Base-by-base conservation (phyloP, 108 stramenopile genomes). In the Cyclotella atomus region DNA sequence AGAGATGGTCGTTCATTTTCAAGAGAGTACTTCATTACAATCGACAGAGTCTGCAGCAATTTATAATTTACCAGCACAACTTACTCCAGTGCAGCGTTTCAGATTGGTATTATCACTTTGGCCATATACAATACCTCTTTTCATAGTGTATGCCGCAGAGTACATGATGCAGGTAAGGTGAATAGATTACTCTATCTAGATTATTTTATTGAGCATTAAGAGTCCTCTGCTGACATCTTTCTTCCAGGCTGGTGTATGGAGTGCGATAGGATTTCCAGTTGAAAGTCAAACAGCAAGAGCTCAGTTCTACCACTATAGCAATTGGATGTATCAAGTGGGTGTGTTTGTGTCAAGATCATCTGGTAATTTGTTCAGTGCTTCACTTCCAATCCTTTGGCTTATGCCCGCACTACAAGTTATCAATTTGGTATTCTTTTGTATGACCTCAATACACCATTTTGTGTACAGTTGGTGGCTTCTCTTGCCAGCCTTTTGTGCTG, bases 191-290 rank as follows among this genome's bases (percentile, higher is more conserved):
- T 36, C 14, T 10, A n/a, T 15, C 38, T 12, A 0, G n/a, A 17
- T 19, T 15, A 20, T n/a, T 14, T 8, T 61, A 17, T n/a, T 3
- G 23, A 10, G n/a, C n/a, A n/a, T n/a, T n/a, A n/a, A n/a, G n/a
- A n/a, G n/a, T n/a, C n/a, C n/a, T n/a, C n/a, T n/a, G n/a, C n/a
- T n/a, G n/a, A n/a, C n/a, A n/a, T n/a, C n/a, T n/a, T n/a, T n/a
- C n/a, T n/a, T n/a, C 24, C 20, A 57, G 63, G 71, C 85, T 6
- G 94, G 94, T 4, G 77, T 85, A 4, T 95, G 94, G 94, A 84
- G 85, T 3, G 70, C 90, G 25, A 88, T 95, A 46, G 91, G 94
- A 5, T 91, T 92, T 67, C 94, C 94, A 3, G 84, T 89, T 3
- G 61, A 66, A 15, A 60, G 75, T 45, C 64, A 70, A 46, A 53